Conservation (phyloP, 768 basidiomycete genomes). For the Clavulina sp. region DNA sequence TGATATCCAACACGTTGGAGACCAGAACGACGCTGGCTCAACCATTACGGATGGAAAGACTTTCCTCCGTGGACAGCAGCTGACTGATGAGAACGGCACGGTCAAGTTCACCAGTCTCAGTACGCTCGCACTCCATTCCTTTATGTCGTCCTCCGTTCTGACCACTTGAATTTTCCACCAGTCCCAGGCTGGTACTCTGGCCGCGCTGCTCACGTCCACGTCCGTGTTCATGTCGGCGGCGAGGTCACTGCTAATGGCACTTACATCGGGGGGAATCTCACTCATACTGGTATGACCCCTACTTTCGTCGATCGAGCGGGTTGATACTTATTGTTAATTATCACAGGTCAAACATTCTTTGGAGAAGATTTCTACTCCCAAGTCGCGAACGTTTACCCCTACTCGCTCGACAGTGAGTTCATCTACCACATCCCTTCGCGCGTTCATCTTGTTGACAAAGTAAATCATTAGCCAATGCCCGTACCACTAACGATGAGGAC, state of each 20-base stretch:
- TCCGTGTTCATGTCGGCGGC: constrained; percentile 7
- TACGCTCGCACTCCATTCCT: too few species aligned
- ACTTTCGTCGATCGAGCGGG: constrained; percentile 6
- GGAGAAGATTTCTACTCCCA: too few species aligned
- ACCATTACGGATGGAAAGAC: too few species aligned
- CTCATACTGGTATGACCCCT: constrained; percentile 6
- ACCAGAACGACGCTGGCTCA: too few species aligned
- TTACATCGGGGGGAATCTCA: constrained; percentile 7
- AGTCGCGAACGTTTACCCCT: too few species aligned
- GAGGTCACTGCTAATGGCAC: constrained; percentile 6
- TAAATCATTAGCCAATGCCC: neutral
- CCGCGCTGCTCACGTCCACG: constrained; percentile 4
- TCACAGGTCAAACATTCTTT: neutral
- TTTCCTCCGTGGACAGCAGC: too few species aligned
- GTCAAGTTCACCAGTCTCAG: too few species aligned
- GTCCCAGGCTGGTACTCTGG: constrained; percentile 9
- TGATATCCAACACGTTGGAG: too few species aligned
- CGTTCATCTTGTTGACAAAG: neutral
- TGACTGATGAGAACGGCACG: too few species aligned
- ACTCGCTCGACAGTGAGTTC: too few species aligned
- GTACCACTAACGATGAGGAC: constrained; percentile 4
- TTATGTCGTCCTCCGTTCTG: too few species aligned
- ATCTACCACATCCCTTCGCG: neutral
- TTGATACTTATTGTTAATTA: neutral
- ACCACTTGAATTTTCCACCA: too few species aligned